Base-by-base conservation (phyloP, 2,329 filamentous ascomycete species). In the Laburnicola sp. region DNA sequence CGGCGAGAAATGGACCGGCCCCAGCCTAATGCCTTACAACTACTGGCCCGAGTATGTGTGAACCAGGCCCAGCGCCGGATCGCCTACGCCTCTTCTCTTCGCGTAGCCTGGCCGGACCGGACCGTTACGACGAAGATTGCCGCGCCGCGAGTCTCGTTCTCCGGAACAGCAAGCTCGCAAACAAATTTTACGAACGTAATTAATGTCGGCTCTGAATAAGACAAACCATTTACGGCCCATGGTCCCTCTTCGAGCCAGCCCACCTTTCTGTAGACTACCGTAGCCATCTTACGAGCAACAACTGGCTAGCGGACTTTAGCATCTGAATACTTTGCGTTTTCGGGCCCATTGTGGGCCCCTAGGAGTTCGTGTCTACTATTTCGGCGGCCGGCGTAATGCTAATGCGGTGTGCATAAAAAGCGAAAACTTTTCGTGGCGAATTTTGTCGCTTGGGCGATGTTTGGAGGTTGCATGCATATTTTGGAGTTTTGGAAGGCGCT, bases 1-100 rank as follows among this genome's bases (percentile, higher is more conserved):
- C 55, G 79, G 80, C 44, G 80, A 83, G 65, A 75, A 74, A 47
- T 83, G 80, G 80, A 66, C 70, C 0, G 80, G 80, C 2, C 78
- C 79, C 1, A 65, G 58, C 5, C 55, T 82, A 4, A 68, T 70
- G 57, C 70, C 73, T 2, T 82, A 82, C 62, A 79, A 81, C 58
- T 71, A 75, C 51, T 80, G 74, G 72, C 76, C 77, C 52, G 80
- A 80, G 59, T 80, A 75, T 56, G 73, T 77, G 35, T 80, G 70
- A 75, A 41, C 7, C 36, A 30, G 30, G 37, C 9, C 42, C 27
- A 26, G 32, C 43, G 25, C 16, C 31, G 32, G 16, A 21, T 23
- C 28, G 16, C 43, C 22, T 40, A 21, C 31, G 48, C 43, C 50
- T 50, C 46, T 48, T n/a, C n/a, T n/a, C 53, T 56, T 56, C 48